phyloP scores from a whole-genome alignment of 1,139 yeast species.

The Petasospora fabianii region DNA sequence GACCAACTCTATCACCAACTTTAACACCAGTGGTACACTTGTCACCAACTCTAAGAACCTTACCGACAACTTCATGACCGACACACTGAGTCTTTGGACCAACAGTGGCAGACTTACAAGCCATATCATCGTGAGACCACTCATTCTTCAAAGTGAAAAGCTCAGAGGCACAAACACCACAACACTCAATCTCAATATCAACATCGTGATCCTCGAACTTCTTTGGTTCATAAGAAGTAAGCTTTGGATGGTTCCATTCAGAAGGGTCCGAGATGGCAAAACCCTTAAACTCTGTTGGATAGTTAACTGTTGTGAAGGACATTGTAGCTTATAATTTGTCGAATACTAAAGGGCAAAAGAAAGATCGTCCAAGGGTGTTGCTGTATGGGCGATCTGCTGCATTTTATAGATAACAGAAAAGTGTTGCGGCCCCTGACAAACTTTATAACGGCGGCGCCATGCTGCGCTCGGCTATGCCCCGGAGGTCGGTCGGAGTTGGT shows the following conservation, averaged over 20 bases:
- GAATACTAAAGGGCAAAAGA: too few relatives aligned
- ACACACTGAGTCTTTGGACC: slow-evolving; percentile 37
- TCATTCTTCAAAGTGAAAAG: slow-evolving; percentile 40
- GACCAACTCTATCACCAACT: slow-evolving; percentile 47
- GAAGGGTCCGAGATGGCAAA: slow-evolving; percentile 39
- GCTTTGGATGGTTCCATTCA: slow-evolving; percentile 43
- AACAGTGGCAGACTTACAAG: slow-evolving; percentile 23
- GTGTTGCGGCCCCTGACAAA: too few relatives aligned
- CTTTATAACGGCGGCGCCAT: too few relatives aligned
- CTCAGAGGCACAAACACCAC: slow-evolving; percentile 60
- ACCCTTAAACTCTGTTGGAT: slow-evolving; percentile 44
- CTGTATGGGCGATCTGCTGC: too few relatives aligned
- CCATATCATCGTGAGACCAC: slow-evolving; percentile 34
- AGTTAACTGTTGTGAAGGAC: slow-evolving; percentile 31
- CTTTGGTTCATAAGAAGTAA: slow-evolving; percentile 33
- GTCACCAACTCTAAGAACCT: slow-evolving; percentile 41
- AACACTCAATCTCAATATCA: slow-evolving; percentile 38
- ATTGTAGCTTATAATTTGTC: too few relatives aligned
- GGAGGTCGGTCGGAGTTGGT: too few relatives aligned
- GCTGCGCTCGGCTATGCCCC: too few relatives aligned
- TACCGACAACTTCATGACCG: slow-evolving; percentile 50
- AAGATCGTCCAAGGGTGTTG: too few relatives aligned
- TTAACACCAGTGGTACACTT: slow-evolving; percentile 33
- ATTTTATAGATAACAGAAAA: too few relatives aligned
- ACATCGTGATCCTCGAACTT: slow-evolving; percentile 32